Conservation (phyloP, 306 rosid species). For the Bauhinia variegata region DNA sequence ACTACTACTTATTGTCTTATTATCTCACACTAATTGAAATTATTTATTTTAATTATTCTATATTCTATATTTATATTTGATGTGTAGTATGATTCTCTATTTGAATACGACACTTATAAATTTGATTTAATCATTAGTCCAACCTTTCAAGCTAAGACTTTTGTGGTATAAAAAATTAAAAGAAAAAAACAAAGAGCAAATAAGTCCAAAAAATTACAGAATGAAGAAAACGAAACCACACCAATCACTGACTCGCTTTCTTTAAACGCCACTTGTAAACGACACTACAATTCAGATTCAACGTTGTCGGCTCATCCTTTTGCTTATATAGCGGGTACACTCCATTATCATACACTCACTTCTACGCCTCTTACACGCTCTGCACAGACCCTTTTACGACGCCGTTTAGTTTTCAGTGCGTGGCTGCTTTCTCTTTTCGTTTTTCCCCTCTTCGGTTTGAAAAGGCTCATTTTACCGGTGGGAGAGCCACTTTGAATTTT, state of each 20-base stretch:
- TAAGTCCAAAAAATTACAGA: no score
- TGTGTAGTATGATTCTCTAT: no score
- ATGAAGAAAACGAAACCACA: neutral
- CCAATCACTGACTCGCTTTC: neutral
- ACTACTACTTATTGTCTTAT: no score
- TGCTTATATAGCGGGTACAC: neutral
- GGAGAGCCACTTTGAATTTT: neutral
- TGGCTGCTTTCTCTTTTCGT: neutral
- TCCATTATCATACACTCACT: no score
- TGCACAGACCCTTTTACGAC: neutral
- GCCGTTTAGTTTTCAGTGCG: neutral
- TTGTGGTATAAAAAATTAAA: neutral
- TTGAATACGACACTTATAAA: no score
- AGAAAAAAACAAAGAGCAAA: neutral
- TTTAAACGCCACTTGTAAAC: neutral
- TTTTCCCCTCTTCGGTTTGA: slow-evolving; percentile 8
- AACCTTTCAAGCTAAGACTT: slow-evolving; percentile 8
- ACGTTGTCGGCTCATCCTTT: no score
- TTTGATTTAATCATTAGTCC: neutral
- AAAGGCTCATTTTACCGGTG: neutral
- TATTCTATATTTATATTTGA: no score
- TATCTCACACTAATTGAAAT: no score
- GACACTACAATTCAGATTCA: neutral
- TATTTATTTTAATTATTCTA: no score
- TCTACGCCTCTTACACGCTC: no score